Evolutionary conservation across 2,329 filamentous ascomycete genomes (phyloP).

Genomic region (Aspergillus pseudoterreus): DNA sequence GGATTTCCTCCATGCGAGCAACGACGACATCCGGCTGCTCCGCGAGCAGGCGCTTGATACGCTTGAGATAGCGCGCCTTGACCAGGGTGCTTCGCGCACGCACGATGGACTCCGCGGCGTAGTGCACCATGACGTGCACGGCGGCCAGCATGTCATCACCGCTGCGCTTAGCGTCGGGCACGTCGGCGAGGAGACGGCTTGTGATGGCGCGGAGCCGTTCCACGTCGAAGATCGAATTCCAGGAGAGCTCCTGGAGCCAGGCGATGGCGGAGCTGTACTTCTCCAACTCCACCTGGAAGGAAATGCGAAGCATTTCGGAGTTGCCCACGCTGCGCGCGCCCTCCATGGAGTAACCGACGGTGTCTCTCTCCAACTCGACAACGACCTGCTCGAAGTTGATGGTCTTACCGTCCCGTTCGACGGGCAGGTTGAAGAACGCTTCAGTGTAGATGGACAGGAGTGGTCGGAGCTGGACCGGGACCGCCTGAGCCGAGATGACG

Average conservation of each 20-base stretch:
- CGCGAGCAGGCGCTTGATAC: constrained; percentile 75
- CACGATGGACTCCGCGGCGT: constrained; percentile 69
- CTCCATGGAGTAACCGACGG: constrained; percentile 75
- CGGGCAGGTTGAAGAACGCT: constrained; percentile 92
- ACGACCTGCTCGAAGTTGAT: constrained; percentile 91
- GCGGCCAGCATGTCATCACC: constrained; percentile 61
- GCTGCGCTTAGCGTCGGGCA: constrained; percentile 86
- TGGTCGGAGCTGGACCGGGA: constrained; percentile 81
- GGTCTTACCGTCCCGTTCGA: constrained; percentile 69
- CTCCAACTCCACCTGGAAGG: constrained; percentile 80
- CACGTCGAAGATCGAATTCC: constrained; percentile 82
- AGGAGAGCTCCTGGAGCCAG: constrained; percentile 83
- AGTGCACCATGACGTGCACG: constrained; percentile 73
- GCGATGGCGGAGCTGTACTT: constrained; percentile 79
- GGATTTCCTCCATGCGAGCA: constrained; percentile 71
- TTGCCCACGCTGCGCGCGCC: constrained; percentile 68
- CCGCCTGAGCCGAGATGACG: constrained; percentile 70
- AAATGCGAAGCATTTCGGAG: constrained; percentile 74
- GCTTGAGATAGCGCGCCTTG: constrained; percentile 81
- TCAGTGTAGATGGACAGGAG: constrained; percentile 79
- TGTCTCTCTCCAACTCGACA: constrained; percentile 85
- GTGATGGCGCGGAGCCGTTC: constrained; percentile 61
- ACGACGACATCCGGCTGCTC: constrained; percentile 73
- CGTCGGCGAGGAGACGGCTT: constrained; percentile 81
- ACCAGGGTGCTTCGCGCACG: constrained; percentile 80